phyloP scores from a whole-genome alignment of 164 flowering plant species.

The Santalum album region DNA sequence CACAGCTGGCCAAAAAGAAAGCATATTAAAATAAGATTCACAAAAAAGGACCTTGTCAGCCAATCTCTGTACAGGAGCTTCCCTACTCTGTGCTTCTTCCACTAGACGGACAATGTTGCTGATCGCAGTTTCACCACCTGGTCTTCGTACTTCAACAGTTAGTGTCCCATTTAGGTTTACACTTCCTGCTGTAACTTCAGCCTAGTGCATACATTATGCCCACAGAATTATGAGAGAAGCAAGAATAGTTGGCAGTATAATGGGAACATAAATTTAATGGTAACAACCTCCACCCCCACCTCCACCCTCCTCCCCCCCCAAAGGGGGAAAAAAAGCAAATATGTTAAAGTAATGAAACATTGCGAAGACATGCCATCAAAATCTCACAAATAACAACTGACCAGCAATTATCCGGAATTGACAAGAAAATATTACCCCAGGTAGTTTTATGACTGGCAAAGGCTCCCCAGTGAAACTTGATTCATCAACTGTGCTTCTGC shows the following conservation, averaged over 20 bases:
- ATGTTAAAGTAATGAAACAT: not conserved
- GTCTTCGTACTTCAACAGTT: conserved; percentile 82
- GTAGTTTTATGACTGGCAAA: conserved; percentile 79
- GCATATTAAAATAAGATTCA: not conserved
- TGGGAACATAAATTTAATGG: not conserved
- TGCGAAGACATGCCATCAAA: not conserved
- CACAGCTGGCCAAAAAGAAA: no score
- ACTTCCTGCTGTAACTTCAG: conserved; percentile 91
- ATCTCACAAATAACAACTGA: not conserved
- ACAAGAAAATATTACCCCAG: conserved; percentile 55
- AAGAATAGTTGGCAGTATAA: not conserved
- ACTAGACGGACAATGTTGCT: conserved; percentile 91
- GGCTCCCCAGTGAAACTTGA: conserved; percentile 98
- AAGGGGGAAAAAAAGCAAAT: not conserved
- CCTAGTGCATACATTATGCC: no score
- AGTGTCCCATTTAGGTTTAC: conserved; percentile 90
- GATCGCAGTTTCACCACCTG: conserved; percentile 93
- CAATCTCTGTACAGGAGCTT: conserved; percentile 93
- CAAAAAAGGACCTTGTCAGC: conserved; percentile 73
- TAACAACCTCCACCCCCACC: not conserved
- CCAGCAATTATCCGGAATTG: not conserved
- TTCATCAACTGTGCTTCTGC: conserved; percentile 95
- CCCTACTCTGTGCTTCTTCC: conserved; percentile 95
- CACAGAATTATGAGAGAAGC: no score
- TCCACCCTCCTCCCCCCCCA: not conserved